These are phyloP conservation scores for Dalechampia spathulata DNA, from an alignment of 441 rosid species.

Conservation along the genomic window DNA sequence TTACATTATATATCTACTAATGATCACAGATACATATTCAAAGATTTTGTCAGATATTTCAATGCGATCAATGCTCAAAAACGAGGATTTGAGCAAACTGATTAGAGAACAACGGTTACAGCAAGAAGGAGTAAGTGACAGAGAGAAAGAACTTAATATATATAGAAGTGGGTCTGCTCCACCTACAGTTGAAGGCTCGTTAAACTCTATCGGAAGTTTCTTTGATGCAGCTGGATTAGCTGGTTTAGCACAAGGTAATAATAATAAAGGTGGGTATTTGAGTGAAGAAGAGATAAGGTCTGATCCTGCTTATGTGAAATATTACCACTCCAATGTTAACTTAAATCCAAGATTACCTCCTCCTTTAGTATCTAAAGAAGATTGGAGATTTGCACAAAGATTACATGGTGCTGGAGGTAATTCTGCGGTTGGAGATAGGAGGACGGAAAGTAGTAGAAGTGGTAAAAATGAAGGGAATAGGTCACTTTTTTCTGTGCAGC, in stretches of 20 bases:
- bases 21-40: slow-evolving; percentile 44
- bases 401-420: slow-evolving; percentile 30
- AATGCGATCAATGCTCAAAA: slow-evolving; percentile 46
- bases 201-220: slow-evolving; percentile 51
- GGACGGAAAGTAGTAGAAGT: slow-evolving; percentile 26
- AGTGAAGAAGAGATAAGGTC: slow-evolving; percentile 56
- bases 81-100: slow-evolving; percentile 45
- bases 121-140: slow-evolving; percentile 34
- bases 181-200: slow-evolving; percentile 67
- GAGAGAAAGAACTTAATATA: slow-evolving; percentile 47
- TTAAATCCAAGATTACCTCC: slow-evolving; percentile 72
- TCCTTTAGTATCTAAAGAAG: slow-evolving; percentile 58
- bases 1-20: slow-evolving; percentile 14
- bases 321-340: slow-evolving; percentile 55
- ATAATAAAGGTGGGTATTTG: slow-evolving; percentile 30
- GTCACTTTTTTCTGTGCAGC: slow-evolving; percentile 41
- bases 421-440: slow-evolving; percentile 47
- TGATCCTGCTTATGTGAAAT: slow-evolving; percentile 55
- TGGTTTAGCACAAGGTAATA: slow-evolving; percentile 15
- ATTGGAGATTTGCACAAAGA: slow-evolving; percentile 58
- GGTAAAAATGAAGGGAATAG: slow-evolving; percentile 25
- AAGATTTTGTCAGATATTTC: slow-evolving; percentile 50
- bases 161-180: slow-evolving; percentile 75
- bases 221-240: slow-evolving; percentile 25
- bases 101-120: slow-evolving; percentile 38